phyloP scores from a whole-genome alignment of 2,329 filamentous ascomycete species.

The Epichloe uncinata region DNA sequence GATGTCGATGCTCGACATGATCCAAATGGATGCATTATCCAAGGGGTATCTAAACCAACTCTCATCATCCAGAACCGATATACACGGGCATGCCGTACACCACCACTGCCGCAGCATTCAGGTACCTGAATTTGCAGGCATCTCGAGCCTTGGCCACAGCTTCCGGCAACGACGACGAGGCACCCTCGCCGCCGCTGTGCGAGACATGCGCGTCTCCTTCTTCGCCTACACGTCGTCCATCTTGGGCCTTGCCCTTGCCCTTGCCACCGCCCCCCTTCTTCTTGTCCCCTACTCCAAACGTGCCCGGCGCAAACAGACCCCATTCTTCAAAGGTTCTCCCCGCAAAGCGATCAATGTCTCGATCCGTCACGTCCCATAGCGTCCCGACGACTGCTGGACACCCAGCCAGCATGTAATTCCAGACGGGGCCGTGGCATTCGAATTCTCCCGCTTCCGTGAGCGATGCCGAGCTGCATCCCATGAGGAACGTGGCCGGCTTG shows the following conservation, averaged over 20 bases:
- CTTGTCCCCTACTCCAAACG: conserved; percentile 24
- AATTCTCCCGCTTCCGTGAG: conserved; percentile 71
- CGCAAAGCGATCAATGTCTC: conserved; percentile 90
- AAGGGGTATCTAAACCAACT: not conserved
- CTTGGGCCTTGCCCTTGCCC: not conserved
- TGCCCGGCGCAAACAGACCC: conserved; percentile 52
- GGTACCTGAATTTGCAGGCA: conserved; percentile 75
- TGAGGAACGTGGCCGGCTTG: conserved; percentile 66
- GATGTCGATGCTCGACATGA: too few relatives aligned
- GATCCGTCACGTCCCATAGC: conserved; percentile 95
- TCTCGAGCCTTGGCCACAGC: conserved; percentile 63
- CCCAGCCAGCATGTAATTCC: conserved; percentile 84
- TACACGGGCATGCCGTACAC: conserved; percentile 94
- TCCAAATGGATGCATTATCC: too few relatives aligned
- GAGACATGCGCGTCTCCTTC: conserved; percentile 3
- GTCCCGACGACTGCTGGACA: conserved; percentile 80
- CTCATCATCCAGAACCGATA: conserved; percentile 29
- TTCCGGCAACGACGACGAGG: conserved; percentile 51
- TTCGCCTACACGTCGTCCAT: not conserved
- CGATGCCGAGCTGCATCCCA: conserved; percentile 84
- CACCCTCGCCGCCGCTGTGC: not conserved
- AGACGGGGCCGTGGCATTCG: conserved; percentile 78
- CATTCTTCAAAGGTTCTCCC: conserved; percentile 68
- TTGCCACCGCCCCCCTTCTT: conserved; percentile 10
- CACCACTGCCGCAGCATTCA: conserved; percentile 87